Evolutionary conservation across 148 eudicot genomes (phyloP), one percentile per base, ranked within the genome.

Genomic region (Suaeda aralocaspica): DNA sequence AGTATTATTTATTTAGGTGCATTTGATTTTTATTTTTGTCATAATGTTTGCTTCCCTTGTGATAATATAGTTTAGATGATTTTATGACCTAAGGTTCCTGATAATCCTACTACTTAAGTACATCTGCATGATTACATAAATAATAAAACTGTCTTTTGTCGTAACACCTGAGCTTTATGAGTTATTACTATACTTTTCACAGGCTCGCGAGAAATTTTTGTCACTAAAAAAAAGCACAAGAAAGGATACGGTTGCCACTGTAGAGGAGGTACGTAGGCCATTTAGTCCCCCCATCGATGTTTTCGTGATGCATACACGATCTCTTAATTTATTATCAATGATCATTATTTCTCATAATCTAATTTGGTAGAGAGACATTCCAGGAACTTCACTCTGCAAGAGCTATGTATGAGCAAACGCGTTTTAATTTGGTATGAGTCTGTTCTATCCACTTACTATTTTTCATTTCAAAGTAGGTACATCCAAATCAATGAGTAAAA

Each of bases 341-440:
- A 74, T 79, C 76, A 63, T 78, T 72, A 72, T 74, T 72, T 82
- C 77, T 60, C n/a, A 69, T 78, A 82, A 60, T 78, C 94, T 90
- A 85, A 88, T 90, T 69, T 86, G 82, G 66, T 82, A 84, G 83
- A 85, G 86, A 78, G 81, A 69, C 78, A 56, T 86, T 86, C 78
- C 96, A 93, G 98, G 98, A 93, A 90, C 94, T 90, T 66, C 79
- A 87, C 73, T 63, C 74, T 77, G 89, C 98, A 64, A 85, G 98
- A 83, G 86, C 83, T 64, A 69, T 77, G 30, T 93, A 90, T 63
- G 98, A 93, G 76, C 84, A 93, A 72, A 85, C 98, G 25, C 94
- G 98, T 59, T 90, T 90, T 76, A 85, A 84, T 82, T 83, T 93
- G 95, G 98, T 92, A 70, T 49, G 41, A 5, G 12, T 64, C 25